Evolutionary conservation across 2,329 filamentous ascomycete species (phyloP).

Genomic region (Sporothrix mexicana): DNA sequence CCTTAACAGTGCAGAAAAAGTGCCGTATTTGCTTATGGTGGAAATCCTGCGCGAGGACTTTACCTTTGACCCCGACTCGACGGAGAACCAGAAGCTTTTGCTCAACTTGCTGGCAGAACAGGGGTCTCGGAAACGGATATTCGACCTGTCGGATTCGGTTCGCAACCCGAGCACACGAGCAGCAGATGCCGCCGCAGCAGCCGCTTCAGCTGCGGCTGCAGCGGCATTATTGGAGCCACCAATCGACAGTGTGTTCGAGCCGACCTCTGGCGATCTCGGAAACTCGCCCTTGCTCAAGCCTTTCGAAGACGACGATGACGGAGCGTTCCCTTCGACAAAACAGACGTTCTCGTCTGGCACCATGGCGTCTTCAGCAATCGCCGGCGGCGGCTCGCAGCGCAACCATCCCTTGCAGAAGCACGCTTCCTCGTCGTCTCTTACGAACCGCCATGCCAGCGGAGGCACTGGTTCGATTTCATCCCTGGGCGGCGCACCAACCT

Average conservation of each 20-base stretch:
- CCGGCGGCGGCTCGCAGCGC: constrained; percentile 29
- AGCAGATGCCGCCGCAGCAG: constrained; percentile 31
- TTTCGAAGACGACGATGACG: constrained; percentile 51
- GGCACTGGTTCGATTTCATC: constrained; percentile 52
- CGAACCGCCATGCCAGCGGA: constrained; percentile 31
- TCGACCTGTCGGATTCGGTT: constrained; percentile 73
- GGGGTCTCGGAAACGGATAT: constrained; percentile 64
- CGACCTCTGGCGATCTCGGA: constrained; percentile 77
- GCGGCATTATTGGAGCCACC: constrained; percentile 51
- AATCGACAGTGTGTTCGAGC: constrained; percentile 81
- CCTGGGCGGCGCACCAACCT: constrained; percentile 59
- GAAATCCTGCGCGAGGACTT: constrained; percentile 84
- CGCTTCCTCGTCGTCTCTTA: constrained; percentile 29
- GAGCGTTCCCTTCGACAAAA: not conserved
- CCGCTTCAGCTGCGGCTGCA: constrained; percentile 43
- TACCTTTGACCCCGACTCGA: constrained; percentile 76
- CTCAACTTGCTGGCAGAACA: constrained; percentile 62
- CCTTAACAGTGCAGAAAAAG: constrained; percentile 84
- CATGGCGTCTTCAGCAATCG: constrained; percentile 24
- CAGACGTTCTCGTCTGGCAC: not conserved
- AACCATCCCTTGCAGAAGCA: constrained; percentile 24
- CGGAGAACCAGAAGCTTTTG: constrained; percentile 72
- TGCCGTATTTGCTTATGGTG: constrained; percentile 84
- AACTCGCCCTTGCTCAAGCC: constrained; percentile 72
- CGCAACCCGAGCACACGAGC: constrained; percentile 41